A percentile compares a stretch with the other conserved stretches of the same genome.
Evolutionary conservation across 305 asterid genomes (phyloP).

Genomic region (Caryopteris hybrid): DNA sequence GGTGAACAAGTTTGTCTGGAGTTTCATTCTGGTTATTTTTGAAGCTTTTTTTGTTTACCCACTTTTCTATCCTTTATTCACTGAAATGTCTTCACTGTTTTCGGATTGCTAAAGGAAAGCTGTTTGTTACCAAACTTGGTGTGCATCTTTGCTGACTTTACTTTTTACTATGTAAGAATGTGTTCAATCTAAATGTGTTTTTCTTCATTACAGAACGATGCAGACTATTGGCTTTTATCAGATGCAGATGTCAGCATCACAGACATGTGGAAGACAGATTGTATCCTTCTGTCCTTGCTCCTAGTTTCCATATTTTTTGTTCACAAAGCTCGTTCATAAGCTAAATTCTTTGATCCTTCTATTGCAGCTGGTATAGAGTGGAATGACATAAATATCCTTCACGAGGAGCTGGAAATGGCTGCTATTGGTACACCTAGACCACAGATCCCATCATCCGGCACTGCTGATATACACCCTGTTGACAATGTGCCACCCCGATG

Average conservation of each 20-base stretch:
- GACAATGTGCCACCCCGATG: constrained; percentile 51
- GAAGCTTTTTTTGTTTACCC: no score
- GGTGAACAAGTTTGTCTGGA: no score
- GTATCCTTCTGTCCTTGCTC: constrained; percentile 33
- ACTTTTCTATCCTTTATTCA: neutral
- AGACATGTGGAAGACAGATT: constrained; percentile 87
- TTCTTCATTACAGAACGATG: constrained; percentile 52
- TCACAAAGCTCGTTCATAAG: neutral
- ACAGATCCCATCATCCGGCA: constrained; percentile 39
- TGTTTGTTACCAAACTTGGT: neutral
- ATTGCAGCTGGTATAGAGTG: constrained; percentile 54
- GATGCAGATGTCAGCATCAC: constrained; percentile 84
- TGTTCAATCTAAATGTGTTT: constrained; percentile 1
- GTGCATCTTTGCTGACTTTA: neutral
- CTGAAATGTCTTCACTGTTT: neutral
- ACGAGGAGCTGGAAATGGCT: constrained; percentile 57
- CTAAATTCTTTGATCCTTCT: neutral
- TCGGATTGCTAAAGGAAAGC: neutral
- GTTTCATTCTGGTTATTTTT: no score
- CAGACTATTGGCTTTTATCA: constrained; percentile 90
- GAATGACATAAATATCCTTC: constrained; percentile 53
- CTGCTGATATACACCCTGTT: constrained; percentile 34
- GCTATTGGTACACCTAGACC: constrained; percentile 45
- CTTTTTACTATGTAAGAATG: neutral
- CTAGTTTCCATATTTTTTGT: neutral